phyloP scores from a whole-genome alignment of 129 eudicot genomes.

The Helichrysum umbraculigerum region DNA sequence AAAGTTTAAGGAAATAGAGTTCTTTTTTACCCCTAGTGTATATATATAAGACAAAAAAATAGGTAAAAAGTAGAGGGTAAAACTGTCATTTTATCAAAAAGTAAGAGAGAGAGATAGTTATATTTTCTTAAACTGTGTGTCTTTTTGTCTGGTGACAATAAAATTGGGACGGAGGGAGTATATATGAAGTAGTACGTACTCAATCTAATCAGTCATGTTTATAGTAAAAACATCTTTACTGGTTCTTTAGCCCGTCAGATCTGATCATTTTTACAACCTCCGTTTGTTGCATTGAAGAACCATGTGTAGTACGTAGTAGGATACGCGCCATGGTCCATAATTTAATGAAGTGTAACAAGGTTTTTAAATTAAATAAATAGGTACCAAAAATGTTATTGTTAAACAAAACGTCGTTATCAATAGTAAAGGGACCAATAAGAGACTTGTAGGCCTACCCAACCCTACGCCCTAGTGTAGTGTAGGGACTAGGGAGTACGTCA shows the following conservation, averaged over 20 bases:
- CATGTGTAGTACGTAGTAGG: conserved; percentile 15
- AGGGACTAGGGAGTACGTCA: conserved; percentile 30
- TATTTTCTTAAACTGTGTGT: too few relatives aligned
- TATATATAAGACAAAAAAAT: too few relatives aligned
- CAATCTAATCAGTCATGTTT: background rate
- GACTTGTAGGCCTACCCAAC: conserved; percentile 32
- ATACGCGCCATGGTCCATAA: conserved; percentile 17
- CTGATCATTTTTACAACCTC: background rate
- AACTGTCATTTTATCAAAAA: too few relatives aligned
- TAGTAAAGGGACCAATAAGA: conserved; percentile 48
- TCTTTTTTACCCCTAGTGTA: too few relatives aligned
- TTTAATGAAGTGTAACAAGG: background rate
- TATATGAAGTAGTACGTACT: too few relatives aligned
- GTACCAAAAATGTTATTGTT: conserved; percentile 25
- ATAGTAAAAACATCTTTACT: background rate
- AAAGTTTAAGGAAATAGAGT: too few relatives aligned
- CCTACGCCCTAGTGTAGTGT: background rate
- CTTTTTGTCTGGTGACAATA: too few relatives aligned
- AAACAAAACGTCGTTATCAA: conserved; percentile 28
- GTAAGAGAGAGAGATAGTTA: too few relatives aligned
- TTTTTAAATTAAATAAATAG: background rate
- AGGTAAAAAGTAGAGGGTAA: too few relatives aligned
- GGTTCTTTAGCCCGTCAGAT: background rate
- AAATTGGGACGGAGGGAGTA: too few relatives aligned
- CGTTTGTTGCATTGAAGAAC: conserved; percentile 2